Conservation (phyloP, 2,329 filamentous ascomycete genomes). For the Alternaria sp. region DNA sequence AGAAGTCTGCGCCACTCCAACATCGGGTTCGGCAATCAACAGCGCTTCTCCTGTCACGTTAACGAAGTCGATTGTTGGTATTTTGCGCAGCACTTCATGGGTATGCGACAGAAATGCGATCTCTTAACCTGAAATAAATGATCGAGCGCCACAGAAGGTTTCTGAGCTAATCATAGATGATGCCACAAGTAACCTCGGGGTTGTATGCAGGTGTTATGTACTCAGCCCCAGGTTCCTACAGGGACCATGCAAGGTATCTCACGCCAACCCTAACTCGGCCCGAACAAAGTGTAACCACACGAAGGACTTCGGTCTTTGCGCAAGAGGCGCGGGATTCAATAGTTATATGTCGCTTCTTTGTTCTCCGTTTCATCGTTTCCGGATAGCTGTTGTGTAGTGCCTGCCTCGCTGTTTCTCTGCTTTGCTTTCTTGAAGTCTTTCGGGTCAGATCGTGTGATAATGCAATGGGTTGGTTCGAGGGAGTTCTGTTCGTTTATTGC, state of each 20-base stretch:
- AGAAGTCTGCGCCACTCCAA: constrained; percentile 11
- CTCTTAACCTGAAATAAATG: constrained; percentile 13
- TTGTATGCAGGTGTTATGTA: constrained; percentile 25
- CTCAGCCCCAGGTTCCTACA: constrained; percentile 46
- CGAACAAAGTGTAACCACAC: constrained; percentile 27
- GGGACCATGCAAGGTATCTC: constrained; percentile 23
- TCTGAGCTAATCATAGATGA: constrained; percentile 46
- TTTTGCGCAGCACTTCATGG: constrained; percentile 12
- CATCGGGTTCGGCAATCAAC: constrained; percentile 6
- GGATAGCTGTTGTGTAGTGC: constrained; percentile 23
- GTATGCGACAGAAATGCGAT: constrained; percentile 12
- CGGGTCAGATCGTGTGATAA: constrained; percentile 38
- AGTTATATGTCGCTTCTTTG: constrained; percentile 37
- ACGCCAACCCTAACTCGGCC: constrained; percentile 34
- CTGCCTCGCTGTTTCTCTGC: constrained; percentile 25
- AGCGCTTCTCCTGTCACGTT: constrained; percentile 5
- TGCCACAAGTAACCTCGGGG: constrained; percentile 39
- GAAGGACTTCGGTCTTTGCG: constrained; percentile 37
- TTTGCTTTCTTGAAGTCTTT: constrained; percentile 31
- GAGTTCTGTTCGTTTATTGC: constrained; percentile 30
- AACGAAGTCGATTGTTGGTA: constrained; percentile 10
- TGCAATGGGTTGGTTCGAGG: constrained; percentile 50
- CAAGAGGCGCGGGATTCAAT: constrained; percentile 28
- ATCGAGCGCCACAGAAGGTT: constrained; percentile 19
- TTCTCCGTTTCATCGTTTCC: constrained; percentile 37